These are phyloP conservation scores for Plicaturopsis crispa DNA, from an alignment of 768 basidiomycete species.

Conservation along the genomic window DNA sequence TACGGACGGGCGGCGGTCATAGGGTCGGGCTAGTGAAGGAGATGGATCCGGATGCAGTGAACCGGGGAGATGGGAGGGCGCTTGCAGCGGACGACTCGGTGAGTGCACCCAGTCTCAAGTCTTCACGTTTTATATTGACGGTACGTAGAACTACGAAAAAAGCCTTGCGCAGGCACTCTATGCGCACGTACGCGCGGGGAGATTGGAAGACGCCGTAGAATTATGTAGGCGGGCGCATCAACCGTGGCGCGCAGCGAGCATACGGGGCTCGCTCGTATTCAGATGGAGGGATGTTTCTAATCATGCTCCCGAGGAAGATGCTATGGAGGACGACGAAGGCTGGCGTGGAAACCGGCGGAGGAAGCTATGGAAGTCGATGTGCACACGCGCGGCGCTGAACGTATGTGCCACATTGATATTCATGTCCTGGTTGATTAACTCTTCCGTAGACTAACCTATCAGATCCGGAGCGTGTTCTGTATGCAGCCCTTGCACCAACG, in stretches of 20 bases:
- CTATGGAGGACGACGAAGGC: conserved; percentile 36
- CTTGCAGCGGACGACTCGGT: conserved; percentile 78
- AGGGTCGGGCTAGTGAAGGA: conserved; percentile 49
- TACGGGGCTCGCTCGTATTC: conserved; percentile 78
- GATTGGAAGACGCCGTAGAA: conserved; percentile 77
- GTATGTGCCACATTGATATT: conserved; percentile 31
- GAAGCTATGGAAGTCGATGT: conserved; percentile 83
- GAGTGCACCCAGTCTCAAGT: conserved; percentile 18
- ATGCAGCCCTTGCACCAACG: conserved; percentile 77
- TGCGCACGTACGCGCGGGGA: conserved; percentile 77
- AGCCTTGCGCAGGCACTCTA: conserved; percentile 71
- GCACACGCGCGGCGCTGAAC: conserved; percentile 70
- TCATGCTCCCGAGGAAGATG: conserved; percentile 39
- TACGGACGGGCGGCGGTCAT: conserved; percentile 38
- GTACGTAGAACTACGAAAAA: conserved; percentile 68
- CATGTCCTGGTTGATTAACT: background rate
- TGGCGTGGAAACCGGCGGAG: conserved; percentile 75
- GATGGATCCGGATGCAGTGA: conserved; percentile 79
- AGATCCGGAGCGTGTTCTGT: conserved; percentile 74
- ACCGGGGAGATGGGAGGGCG: conserved; percentile 45
- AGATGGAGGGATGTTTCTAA: conserved; percentile 55
- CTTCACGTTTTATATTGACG: background rate
- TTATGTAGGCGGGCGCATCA: conserved; percentile 78
- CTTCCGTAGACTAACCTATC: conserved; percentile 43
- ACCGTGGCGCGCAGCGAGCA: conserved; percentile 87